A percentile compares a stretch with the other conserved stretches of the same genome.
These are phyloP conservation scores for Priceomyces fermenticarens DNA, from an alignment of 805 yeast genomes.

Conservation along the genomic window DNA sequence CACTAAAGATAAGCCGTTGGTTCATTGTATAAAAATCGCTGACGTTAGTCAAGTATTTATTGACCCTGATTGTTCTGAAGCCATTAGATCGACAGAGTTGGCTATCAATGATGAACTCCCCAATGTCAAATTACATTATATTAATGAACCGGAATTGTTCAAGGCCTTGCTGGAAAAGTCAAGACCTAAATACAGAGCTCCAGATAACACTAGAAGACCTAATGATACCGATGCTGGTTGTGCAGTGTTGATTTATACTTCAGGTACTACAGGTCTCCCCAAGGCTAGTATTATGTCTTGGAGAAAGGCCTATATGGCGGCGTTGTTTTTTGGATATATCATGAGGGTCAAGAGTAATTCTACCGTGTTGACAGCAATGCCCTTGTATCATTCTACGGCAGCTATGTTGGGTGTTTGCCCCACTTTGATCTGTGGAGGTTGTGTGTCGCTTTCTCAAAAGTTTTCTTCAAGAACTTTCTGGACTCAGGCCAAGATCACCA, in stretches of 20 bases:
- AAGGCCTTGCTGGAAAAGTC: constrained; percentile 37
- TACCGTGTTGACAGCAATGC: constrained; percentile 86
- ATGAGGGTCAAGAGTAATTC: constrained; percentile 55
- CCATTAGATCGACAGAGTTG: constrained; percentile 49
- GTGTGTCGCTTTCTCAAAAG: constrained; percentile 73
- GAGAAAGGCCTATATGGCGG: constrained; percentile 77
- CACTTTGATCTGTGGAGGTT: constrained; percentile 60
- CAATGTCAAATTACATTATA: constrained; percentile 39
- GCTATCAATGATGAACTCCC: constrained; percentile 37
- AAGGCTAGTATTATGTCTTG: constrained; percentile 92
- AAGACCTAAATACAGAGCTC: constrained; percentile 52
- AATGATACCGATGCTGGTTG: constrained; percentile 57
- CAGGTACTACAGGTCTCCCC: constrained; percentile 94
- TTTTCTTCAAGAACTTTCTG: constrained; percentile 84
- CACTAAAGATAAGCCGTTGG: constrained; percentile 65
- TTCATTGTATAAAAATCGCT: constrained; percentile 77
- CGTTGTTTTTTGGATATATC: constrained; percentile 65
- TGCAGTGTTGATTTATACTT: constrained; percentile 77
- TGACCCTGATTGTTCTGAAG: constrained; percentile 64
- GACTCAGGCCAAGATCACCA: constrained; percentile 74
- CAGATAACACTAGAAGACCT: constrained; percentile 56
- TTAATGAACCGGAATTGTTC: constrained; percentile 50
- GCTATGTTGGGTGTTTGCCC: constrained; percentile 83
- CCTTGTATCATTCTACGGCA: constrained; percentile 92
- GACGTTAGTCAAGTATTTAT: constrained; percentile 61